Evolutionary conservation across 164 flowering plant species (phyloP), one percentile per base, ranked within the genome.

Genomic region (Nelumbo lutea): DNA sequence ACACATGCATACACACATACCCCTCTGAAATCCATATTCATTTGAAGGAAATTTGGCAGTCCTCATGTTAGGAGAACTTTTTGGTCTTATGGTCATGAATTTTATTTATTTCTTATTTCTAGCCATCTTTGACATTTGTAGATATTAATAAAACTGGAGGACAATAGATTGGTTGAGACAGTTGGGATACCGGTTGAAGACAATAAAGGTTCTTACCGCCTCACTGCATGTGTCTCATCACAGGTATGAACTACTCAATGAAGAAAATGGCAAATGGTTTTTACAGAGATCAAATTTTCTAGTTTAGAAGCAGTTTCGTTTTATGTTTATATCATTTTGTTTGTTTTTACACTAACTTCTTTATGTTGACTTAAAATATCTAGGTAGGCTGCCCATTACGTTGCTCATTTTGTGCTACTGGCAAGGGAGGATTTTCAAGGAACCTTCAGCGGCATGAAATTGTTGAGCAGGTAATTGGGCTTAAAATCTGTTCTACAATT

Each of bases 371-470:
- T 48, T 41, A 44, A 62, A 44, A n/a, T 65, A 14, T 62, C 39
- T 62, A 96, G 99, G 99, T 96, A 2, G 99, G 99, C 41, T 96
- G 98, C 76, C 96, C 98, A 40, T 77, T 96, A 70, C 87, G 95
- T 56, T 96, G 99, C 78, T 84, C 96, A 46, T 96, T 96, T 72
- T 96, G 99, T 87, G 99, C 99, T 67, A 96, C 99, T 72, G 99
- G 99, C 62, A 87, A 93, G 79, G 99, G 99, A 72, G 99, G 99
- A 14, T 96, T 75, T 78, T 87, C 96, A 45, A 86, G 99, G 77
- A 96, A 96, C 79, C 98, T 96, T 72, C 73, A 82, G 75, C 79
- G 85, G 38, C 98, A 93, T 82, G 99, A 96, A 82, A 96, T 96
- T 83, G 82, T 96, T 77, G 99, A 92, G 76, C 99, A 96, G 99